These are phyloP conservation scores for Rhizomucor miehei DNA, from an alignment of 371 early-diverging fungal species.

Conservation along the genomic window DNA sequence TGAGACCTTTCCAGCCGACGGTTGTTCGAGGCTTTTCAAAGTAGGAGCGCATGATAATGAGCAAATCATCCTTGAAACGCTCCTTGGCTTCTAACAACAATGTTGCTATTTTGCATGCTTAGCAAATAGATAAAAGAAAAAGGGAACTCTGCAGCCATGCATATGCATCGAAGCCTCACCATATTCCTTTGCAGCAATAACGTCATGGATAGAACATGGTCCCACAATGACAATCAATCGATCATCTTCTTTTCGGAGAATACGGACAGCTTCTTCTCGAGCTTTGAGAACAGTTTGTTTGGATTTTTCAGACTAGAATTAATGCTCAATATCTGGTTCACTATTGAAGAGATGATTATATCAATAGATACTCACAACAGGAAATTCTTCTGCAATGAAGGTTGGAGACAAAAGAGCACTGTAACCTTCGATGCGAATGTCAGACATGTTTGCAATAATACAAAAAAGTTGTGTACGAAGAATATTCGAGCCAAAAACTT, in stretches of 20 bases:
- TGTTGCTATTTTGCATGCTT: conserved; percentile 12
- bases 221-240: conserved; percentile 85
- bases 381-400: conserved; percentile 51
- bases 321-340: neutral
- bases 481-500: conserved; percentile 2
- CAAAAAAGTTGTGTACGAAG: neutral
- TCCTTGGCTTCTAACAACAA: conserved; percentile 34
- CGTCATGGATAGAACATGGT: conserved; percentile 95
- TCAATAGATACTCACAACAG: conserved; percentile 35
- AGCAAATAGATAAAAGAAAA: neutral
- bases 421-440: conserved; percentile 37
- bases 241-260: conserved; percentile 80
- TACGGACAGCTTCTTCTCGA: conserved; percentile 60
- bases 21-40: conserved; percentile 96
- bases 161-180: conserved; percentile 15
- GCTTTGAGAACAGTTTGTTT: conserved; percentile 35
- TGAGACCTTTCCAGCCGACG: conserved; percentile 93
- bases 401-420: conserved; percentile 37
- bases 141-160: neutral
- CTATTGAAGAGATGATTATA: neutral
- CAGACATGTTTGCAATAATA: conserved; percentile 16
- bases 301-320: conserved; percentile 26
- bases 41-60: conserved; percentile 89
- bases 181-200: conserved; percentile 84
- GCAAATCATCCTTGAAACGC: conserved; percentile 58